Percentiles rank a stretch among this genome's conserved stretches.
phyloP scores from a whole-genome alignment of 768 basidiomycete genomes.

The Xerocomus brunneocitrinus region DNA sequence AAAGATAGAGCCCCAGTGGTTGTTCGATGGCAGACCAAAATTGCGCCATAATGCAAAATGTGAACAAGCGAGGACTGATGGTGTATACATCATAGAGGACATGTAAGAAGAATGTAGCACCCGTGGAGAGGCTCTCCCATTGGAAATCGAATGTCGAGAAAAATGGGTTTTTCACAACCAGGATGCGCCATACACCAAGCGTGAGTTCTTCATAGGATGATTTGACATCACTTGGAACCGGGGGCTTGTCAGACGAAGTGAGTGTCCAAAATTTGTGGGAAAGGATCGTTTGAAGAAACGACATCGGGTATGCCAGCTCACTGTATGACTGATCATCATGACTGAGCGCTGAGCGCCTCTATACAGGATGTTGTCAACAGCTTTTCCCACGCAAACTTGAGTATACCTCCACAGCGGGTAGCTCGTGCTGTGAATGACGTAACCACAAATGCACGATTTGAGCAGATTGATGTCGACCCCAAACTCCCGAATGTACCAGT shows the following conservation, averaged over 20 bases:
- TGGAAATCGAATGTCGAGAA: constrained; percentile 6
- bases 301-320: background rate
- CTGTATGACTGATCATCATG: no score
- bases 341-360: no score
- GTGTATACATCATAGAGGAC: constrained; percentile 21
- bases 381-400: no score
- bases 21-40: constrained; percentile 19
- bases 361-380: no score
- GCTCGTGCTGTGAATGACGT: no score
- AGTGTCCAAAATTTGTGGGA: background rate
- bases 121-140: constrained; percentile 2
- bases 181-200: constrained; percentile 25
- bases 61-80: constrained; percentile 19
- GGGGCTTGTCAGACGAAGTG: background rate
- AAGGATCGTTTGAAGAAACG: background rate
- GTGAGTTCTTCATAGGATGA: constrained; percentile 8
- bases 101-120: constrained; percentile 8
- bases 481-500: no score
- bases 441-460: no score
- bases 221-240: background rate
- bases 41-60: constrained; percentile 2
- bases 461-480: no score
- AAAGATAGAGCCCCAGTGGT: constrained; percentile 20
- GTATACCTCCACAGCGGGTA: no score
- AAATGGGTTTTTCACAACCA: constrained; percentile 11